Base-by-base conservation (phyloP, 768 basidiomycete species). In the Leccinum truebloodii region DNA sequence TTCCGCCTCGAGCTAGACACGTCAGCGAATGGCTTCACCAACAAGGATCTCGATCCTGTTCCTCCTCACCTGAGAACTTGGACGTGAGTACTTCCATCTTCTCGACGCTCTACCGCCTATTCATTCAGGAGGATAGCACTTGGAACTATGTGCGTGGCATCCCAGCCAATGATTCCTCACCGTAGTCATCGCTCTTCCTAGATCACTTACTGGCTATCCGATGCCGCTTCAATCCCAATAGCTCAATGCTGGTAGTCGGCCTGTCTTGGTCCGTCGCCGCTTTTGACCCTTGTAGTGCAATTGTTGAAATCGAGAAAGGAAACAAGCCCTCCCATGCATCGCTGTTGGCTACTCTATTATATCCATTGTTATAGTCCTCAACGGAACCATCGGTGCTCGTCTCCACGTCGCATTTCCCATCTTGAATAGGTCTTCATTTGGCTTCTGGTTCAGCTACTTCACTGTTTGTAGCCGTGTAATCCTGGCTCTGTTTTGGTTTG, bases 361-460 rank as follows among this genome's bases (percentile, higher is more conserved):
- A 60, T 85, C 89, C 3, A 73, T 85, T 52, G 84, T 87, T 20
- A 85, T 94, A 79, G 85, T 92, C 3, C 76, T 90, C 55, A 94
- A 93, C 67, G 92, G 92, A 54, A 86, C 89, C 3, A 82, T 87
- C 46, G 90, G 90, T n/a, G 89, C 90, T 30, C 83, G 89, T 22
- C 80, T 92, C 32, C 90, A 91, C 65, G 76, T 94, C 48, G 84
- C 87, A 0, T 93, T 94, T 71, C 72, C 72, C n/a, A 81, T 95
- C 55, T 77, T 94, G 18, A 90, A 88, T 63, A 81, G 93, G 26
- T 92, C 92, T 2, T 92, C 89, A 0, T 91, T 94, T 65, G 93
- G 94, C 2, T 94, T 93, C 76, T 94, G 89, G 86, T 83, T 94
- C 67, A 90, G 90, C 69, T 94, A 92, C 73, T 94, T 94, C 73